A percentile compares a stretch with the other conserved stretches of the same genome.
phyloP scores from a whole-genome alignment of 352 stramenopile species.

The Globisporangium parvum region DNA sequence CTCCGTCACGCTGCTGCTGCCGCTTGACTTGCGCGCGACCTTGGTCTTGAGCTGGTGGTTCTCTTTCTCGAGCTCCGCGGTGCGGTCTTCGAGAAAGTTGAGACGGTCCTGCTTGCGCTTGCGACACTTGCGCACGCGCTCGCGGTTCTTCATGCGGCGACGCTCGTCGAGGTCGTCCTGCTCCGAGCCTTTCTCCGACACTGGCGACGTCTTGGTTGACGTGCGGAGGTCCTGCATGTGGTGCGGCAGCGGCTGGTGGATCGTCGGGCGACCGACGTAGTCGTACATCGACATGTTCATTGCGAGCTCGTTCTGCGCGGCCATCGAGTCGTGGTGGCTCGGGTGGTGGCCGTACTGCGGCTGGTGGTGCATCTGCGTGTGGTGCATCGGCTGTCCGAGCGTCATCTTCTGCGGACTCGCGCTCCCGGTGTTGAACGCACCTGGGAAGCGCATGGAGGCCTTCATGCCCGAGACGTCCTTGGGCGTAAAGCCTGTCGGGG shows the following conservation, averaged over 20 bases:
- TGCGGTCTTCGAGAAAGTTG: slow-evolving; percentile 84
- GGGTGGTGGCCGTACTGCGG: slow-evolving; percentile 29
- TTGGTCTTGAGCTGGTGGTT: slow-evolving; percentile 72
- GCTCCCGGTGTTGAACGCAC: slow-evolving; percentile 30
- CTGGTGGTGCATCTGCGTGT: slow-evolving; percentile 36
- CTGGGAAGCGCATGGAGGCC: slow-evolving; percentile 65
- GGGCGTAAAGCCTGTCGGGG: slow-evolving; percentile 67
- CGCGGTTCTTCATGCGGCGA: slow-evolving; percentile 85
- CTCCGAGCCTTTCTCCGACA: slow-evolving; percentile 63
- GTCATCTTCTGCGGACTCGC: slow-evolving; percentile 57
- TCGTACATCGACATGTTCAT: slow-evolving; percentile 85
- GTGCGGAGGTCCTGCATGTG: slow-evolving; percentile 12
- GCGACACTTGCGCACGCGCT: slow-evolving; percentile 84
- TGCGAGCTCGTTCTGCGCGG: slow-evolving; percentile 39
- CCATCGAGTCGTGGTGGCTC: slow-evolving; percentile 31
- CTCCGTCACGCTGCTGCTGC: slow-evolving; percentile 13
- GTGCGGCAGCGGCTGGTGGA: slow-evolving; percentile 33
- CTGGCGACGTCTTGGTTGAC: slow-evolving; percentile 44
- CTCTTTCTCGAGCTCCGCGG: slow-evolving; percentile 78
- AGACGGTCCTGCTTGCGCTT: slow-evolving; percentile 86
- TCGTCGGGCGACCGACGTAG: slow-evolving; percentile 66
- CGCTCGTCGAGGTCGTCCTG: slow-evolving; percentile 81
- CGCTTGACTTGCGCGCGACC: slow-evolving; percentile 43
- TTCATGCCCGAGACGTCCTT: slow-evolving; percentile 74
- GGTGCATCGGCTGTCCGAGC: slow-evolving; percentile 37